Evolutionary conservation across 2,329 filamentous ascomycete species (phyloP), one percentile per base, ranked within the genome.

Genomic region (Atkinsonella texensis): DNA sequence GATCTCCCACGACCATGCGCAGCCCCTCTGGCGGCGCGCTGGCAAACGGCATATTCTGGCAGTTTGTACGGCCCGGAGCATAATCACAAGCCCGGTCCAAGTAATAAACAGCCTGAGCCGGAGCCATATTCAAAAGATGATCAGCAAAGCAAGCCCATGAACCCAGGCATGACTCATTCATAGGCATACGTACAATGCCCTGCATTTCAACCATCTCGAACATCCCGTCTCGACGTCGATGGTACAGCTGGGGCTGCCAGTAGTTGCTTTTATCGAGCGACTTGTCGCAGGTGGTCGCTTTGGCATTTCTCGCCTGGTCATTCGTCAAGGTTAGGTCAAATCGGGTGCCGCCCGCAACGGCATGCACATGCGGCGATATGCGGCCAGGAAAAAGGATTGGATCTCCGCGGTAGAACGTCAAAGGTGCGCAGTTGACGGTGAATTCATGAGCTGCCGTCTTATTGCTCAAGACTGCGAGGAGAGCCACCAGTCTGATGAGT

Each of bases 211-310:
- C 66, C 11, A 63, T 59, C 56, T 68, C 65, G 38, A 84, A 81
- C 51, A 69, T 76, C 12, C 81, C 80, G 59, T 82, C 76, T 43
- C 73, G 60, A 44, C 74, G 71, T 53, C 75, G 65, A 52, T 70
- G 70, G 56, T 66, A 69, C 1, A 86, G 67, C 54, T 72, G 71
- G 0, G 83, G 83, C 15, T 78, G 79, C 83, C 84, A 87, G 67
- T 87, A 87, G 60, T 80, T 84, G 51, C 77, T 83, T 52, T 77
- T 68, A 62, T 86, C 83, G 55, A 78, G 68, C 31, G 73, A 70
- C 51, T 83, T 80, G 35, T 73, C 72, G 64, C 83, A 86, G 4
- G 83, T 82, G 1, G 83, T 83, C 64, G 84, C 87, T 11, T 73
- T 73, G 1, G 79, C 76, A 23, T 63, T 63, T 52, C 71, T 68